A percentile compares a stretch with the other conserved stretches of the same genome.
These are phyloP conservation scores for Ogataea philodendri DNA, from an alignment of 805 yeast genomes.

Conservation along the genomic window DNA sequence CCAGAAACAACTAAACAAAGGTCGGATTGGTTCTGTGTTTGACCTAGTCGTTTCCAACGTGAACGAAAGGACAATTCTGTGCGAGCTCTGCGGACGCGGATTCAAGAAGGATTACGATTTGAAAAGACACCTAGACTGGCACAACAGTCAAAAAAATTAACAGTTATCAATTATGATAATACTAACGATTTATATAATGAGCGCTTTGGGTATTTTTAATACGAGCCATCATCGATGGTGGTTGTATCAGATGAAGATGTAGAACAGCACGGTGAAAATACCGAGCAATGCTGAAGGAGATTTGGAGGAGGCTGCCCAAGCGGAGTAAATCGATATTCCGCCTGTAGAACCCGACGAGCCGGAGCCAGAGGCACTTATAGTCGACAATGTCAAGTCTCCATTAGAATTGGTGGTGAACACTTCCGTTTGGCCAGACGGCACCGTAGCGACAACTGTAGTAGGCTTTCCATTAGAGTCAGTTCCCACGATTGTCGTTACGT, in stretches of 20 bases:
- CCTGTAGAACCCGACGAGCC: conserved; percentile 1
- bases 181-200: conserved; percentile 2
- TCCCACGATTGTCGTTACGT: conserved; percentile 4
- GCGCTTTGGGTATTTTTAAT: conserved; percentile 7
- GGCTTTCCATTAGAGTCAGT: conserved; percentile 5
- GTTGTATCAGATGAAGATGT: conserved; percentile 8
- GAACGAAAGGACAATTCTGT: conserved; percentile 36
- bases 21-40: conserved; percentile 37
- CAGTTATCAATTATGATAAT: too few relatives aligned
- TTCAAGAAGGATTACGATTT: conserved; percentile 52
- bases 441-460: background rate
- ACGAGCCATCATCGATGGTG: background rate
- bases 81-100: conserved; percentile 52
- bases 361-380: conserved; percentile 1
- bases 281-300: conserved; percentile 9
- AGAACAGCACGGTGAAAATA: conserved; percentile 8
- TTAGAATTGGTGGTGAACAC: conserved; percentile 6
- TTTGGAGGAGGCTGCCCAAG: conserved; percentile 4
- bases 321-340: conserved; percentile 4
- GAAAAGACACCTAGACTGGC: conserved; percentile 53
- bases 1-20: conserved; percentile 43
- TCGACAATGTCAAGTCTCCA: conserved; percentile 4
- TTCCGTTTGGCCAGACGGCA: conserved; percentile 3
- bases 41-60: conserved; percentile 40
- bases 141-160: conserved; percentile 33